These are phyloP conservation scores for Phytophthora hibernalis DNA, from an alignment of 352 stramenopile genomes.

Conservation along the genomic window DNA sequence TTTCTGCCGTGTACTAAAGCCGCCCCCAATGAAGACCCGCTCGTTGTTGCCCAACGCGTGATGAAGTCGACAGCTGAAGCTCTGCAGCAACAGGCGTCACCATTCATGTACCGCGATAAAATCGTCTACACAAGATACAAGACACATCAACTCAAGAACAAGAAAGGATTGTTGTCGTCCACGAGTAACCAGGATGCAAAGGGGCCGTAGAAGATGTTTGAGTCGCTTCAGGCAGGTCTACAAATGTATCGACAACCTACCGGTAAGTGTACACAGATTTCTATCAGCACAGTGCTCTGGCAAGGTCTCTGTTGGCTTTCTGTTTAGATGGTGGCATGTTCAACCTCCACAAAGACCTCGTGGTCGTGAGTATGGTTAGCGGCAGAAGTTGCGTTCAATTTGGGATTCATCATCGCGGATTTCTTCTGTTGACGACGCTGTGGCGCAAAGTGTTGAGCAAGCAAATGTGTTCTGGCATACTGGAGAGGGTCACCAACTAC, in stretches of 20 bases:
- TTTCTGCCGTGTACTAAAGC: conserved; percentile 52
- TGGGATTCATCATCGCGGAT: no score
- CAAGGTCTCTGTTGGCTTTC: no score
- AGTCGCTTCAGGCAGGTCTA: neutral
- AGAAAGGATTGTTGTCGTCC: conserved; percentile 35
- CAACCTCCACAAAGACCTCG: no score
- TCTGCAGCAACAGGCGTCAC: conserved; percentile 61
- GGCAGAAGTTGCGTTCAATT: no score
- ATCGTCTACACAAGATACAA: conserved; percentile 71
- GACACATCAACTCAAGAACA: conserved; percentile 56
- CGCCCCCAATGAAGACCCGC: conserved; percentile 48
- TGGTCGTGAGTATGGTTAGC: no score
- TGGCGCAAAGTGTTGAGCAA: no score
- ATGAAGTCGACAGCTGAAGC: conserved; percentile 62
- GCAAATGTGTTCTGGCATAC: no score
- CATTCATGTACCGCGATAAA: conserved; percentile 81
- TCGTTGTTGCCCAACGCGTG: conserved; percentile 65
- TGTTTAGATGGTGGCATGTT: no score
- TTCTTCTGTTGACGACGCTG: no score
- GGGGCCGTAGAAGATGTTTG: neutral
- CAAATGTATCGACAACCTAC: neutral
- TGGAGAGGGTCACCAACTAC: no score
- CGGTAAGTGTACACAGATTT: conserved; percentile 1
- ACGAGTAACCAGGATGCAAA: neutral
- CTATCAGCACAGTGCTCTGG: neutral